phyloP scores from a whole-genome alignment of 257 asterid species.

The Solanum chaucha region DNA sequence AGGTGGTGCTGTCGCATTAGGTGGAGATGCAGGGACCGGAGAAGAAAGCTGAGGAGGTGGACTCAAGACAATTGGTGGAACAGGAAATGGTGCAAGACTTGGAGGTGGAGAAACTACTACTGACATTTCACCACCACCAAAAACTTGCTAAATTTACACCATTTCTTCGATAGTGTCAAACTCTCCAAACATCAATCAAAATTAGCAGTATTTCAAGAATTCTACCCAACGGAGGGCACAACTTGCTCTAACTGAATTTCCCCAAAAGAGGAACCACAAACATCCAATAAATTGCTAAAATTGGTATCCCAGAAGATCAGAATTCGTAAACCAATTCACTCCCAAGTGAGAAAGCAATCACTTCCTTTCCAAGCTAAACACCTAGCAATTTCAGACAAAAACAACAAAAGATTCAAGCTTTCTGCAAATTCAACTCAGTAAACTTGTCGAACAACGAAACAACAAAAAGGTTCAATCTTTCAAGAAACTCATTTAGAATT shows the following conservation, averaged over 20 bases:
- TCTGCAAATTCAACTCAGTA: neutral
- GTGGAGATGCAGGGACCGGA: neutral
- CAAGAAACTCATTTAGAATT: neutral
- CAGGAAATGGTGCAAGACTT: conserved; percentile 13
- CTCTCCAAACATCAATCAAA: conserved; percentile 1
- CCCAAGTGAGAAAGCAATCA: neutral
- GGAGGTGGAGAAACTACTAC: conserved; percentile 21
- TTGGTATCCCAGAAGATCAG: neutral
- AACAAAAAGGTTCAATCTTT: neutral
- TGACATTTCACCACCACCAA: conserved; percentile 25
- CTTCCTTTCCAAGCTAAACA: neutral
- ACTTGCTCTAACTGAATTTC: neutral
- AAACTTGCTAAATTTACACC: conserved; percentile 6
- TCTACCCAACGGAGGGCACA: neutral
- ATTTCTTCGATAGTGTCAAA: neutral
- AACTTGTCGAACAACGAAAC: neutral
- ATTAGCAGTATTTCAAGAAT: conserved; percentile 8
- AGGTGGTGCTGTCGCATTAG: conserved; percentile 1
- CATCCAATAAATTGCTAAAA: neutral
- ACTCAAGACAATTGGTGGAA: conserved; percentile 9
- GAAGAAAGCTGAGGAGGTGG: conserved; percentile 10
- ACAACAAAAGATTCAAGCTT: neutral
- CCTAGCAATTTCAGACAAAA: neutral
- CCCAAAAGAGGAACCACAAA: neutral
- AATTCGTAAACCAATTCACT: neutral